These are phyloP conservation scores for Nymphaea thermarum DNA, from an alignment of 164 flowering plant genomes.

Conservation along the genomic window DNA sequence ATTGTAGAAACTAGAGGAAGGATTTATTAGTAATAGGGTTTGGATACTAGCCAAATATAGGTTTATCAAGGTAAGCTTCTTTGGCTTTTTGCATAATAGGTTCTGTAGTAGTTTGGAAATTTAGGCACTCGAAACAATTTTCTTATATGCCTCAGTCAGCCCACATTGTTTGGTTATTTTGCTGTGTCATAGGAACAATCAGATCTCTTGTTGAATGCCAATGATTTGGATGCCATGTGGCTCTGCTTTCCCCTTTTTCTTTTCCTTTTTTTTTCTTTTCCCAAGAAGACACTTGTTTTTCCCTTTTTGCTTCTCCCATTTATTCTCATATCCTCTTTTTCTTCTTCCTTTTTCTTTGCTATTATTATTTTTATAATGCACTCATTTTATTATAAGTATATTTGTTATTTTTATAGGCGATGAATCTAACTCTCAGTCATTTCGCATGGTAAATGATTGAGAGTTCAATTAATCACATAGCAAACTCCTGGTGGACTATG, in stretches of 20 bases:
- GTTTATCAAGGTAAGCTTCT: constrained; percentile 60
- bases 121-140: neutral
- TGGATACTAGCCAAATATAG: constrained; percentile 84
- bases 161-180: neutral
- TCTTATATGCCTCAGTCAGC: neutral
- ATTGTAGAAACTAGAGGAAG: constrained; percentile 88
- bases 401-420: no score
- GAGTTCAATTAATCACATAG: no score
- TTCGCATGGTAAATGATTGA: no score
- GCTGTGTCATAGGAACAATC: constrained; percentile 69
- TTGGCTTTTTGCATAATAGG: neutral
- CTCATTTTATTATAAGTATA: no score
- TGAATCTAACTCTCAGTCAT: no score
- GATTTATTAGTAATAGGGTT: constrained; percentile 87
- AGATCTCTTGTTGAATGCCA: constrained; percentile 86
- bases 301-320: no score
- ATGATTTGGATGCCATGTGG: constrained; percentile 99
- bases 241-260: constrained; percentile 33
- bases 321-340: no score
- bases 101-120: neutral
- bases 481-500: no score
- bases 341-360: no score
- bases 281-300: no score
- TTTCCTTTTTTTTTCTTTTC: no score
- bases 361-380: no score